Evolutionary conservation across 208 protist genomes (phyloP).

Genomic region (Trypanosoma theileri): DNA sequence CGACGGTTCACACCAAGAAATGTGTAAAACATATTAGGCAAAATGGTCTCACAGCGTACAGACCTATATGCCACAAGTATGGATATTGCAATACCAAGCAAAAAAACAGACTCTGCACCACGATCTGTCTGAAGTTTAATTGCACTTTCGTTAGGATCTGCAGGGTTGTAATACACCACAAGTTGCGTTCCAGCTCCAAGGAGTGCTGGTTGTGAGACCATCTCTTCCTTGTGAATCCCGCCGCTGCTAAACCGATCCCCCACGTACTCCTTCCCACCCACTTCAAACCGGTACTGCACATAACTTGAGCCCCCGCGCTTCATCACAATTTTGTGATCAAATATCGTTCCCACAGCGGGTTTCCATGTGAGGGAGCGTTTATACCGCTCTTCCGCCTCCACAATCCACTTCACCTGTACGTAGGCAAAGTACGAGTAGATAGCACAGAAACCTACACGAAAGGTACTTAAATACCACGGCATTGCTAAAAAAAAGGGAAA

Average conservation of each 20-base stretch:
- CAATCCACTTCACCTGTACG: conserved; percentile 65
- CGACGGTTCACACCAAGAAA: conserved; percentile 80
- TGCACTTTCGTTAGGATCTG: conserved; percentile 75
- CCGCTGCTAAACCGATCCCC: conserved; percentile 86
- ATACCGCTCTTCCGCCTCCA: conserved; percentile 83
- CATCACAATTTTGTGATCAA: conserved; percentile 88
- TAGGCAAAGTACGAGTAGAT: conserved; percentile 79
- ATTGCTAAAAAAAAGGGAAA: conserved; percentile 26
- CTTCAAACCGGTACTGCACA: conserved; percentile 83
- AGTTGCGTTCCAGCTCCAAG: conserved; percentile 87
- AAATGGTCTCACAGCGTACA: conserved; percentile 91
- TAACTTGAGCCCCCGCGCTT: conserved; percentile 78
- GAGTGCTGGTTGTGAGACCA: conserved; percentile 73
- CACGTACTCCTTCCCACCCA: conserved; percentile 69
- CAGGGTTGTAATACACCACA: conserved; percentile 88
- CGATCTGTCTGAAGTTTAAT: conserved; percentile 87
- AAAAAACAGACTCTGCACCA: conserved; percentile 70
- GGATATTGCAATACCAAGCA: conserved; percentile 58
- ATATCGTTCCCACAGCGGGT: conserved; percentile 81
- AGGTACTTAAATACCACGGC: conserved; percentile 87
- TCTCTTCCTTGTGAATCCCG: conserved; percentile 84
- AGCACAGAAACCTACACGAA: conserved; percentile 65
- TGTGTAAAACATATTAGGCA: conserved; percentile 91
- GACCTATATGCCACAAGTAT: conserved; percentile 76
- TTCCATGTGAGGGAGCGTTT: conserved; percentile 82